Percentiles rank a stretch among this genome's conserved stretches.
These are phyloP conservation scores for Rhododendron ferrugineum DNA, from an alignment of 148 eudicot species.

Conservation along the genomic window DNA sequence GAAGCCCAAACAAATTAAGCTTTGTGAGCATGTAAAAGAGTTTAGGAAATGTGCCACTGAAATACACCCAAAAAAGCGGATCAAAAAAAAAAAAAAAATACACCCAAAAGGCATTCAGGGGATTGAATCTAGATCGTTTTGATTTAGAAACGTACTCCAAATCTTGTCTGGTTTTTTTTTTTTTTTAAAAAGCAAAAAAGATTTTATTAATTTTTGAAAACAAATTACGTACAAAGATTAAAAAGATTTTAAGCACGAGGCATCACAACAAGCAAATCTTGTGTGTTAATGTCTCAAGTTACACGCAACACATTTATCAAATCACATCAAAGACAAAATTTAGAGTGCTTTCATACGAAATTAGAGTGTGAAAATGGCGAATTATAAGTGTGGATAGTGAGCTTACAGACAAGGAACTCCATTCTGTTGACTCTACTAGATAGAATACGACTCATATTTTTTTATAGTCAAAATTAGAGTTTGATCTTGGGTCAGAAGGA, in stretches of 20 bases:
- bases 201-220: too few species aligned
- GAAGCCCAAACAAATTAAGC: background rate
- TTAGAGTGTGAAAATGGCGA: background rate
- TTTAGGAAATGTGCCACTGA: background rate
- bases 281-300: background rate
- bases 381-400: background rate
- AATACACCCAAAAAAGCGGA: background rate
- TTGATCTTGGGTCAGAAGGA: too few species aligned
- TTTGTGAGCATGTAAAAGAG: background rate
- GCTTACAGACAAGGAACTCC: too few species aligned
- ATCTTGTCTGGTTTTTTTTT: background rate
- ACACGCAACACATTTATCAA: background rate
- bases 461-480: too few species aligned
- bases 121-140: background rate
- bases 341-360: background rate
- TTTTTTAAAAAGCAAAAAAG: too few species aligned
- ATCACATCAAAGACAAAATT: background rate
- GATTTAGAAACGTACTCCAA: background rate
- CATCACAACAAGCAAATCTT: background rate
- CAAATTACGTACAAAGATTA: too few species aligned
- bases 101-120: background rate
- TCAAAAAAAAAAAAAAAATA: too few species aligned
- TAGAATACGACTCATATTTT: too few species aligned
- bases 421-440: too few species aligned
- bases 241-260: too few species aligned